Base-by-base conservation (phyloP, 306 rosid genomes). In the Sicyos baderoa region DNA sequence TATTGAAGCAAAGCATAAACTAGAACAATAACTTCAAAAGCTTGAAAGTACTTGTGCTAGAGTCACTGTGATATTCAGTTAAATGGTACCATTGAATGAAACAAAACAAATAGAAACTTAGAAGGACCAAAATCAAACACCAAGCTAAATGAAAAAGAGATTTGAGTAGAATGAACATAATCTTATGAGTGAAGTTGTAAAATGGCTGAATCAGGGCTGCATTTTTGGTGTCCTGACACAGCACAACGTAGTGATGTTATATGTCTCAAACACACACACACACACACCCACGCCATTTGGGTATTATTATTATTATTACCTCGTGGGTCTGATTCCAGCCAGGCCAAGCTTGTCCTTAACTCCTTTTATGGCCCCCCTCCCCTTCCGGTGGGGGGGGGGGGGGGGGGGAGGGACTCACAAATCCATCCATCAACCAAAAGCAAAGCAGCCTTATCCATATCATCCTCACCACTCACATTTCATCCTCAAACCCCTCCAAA, bases 221-320 rank as follows among this genome's bases (percentile, higher is more conserved):
- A 54, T 66, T 72, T 27, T 53, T 44, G 53, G 70, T 75, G 81
- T 56, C 76, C 56, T 72, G 73, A 73, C 75, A 79, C 23, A 64
- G 50, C 42, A 68, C 79, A 13, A 77, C 81, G 84, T 84, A 79
- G 80, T 42, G 53, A 63, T 63, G 53, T 63, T 63, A 42, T 42
- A 63, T 63, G 53, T 42, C 69, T 63, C 32, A 11, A 25, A 29
- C 35, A 29, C 42, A 17, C 62, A 23, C 32, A 10, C 16, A 40
- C 35, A 29, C 42, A 17, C 62, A 23, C 32, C 4, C 16, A 40
- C 32, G n/a, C 47, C 66, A 3, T 64, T 64, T 64, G 42, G 67
- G 75, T 76, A 64, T 64, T 64, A 21, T 64, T 29, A 29, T 29
- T 29, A 29, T 29, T 64, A 21, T 23, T 51, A 51, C 42, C 64